Percentiles rank a stretch among this genome's conserved stretches.
Conservation (phyloP, 495 filamentous ascomycete genomes). For the Pyronema domesticum region DNA sequence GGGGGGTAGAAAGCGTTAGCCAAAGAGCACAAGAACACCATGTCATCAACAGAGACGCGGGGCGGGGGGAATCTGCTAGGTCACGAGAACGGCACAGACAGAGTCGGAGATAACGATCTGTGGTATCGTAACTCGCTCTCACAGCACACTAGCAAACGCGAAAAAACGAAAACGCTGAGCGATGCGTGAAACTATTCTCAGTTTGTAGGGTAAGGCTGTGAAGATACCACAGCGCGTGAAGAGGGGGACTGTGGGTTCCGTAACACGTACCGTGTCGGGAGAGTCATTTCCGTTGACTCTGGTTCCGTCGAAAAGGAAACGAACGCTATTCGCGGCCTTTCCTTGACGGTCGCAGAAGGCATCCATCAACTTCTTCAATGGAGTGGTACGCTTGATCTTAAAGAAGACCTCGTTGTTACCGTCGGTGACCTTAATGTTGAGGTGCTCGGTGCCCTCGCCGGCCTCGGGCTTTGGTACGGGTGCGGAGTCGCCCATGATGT, state of each 20-base stretch:
- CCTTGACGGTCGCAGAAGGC: constrained; percentile 96
- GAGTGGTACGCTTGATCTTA: constrained; percentile 97
- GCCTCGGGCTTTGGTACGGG: constrained; percentile 35
- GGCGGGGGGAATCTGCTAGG: too few relatives aligned
- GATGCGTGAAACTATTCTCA: too few relatives aligned
- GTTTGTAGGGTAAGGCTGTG: too few relatives aligned
- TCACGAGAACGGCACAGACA: too few relatives aligned
- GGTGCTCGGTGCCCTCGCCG: constrained; percentile 48
- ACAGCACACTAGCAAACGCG: too few relatives aligned
- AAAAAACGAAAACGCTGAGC: too few relatives aligned
- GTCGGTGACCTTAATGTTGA: constrained; percentile 99
- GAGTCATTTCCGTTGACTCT: constrained; percentile 78
- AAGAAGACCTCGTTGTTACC: constrained; percentile 99
- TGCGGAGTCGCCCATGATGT: constrained; percentile 23
- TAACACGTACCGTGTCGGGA: constrained; percentile 64
- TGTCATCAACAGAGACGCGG: neutral
- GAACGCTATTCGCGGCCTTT: constrained; percentile 63
- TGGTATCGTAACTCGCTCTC: too few relatives aligned
- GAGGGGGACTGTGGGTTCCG: too few relatives aligned
- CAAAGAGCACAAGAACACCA: neutral
- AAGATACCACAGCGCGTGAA: too few relatives aligned
- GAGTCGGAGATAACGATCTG: too few relatives aligned
- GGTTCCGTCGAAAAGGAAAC: constrained; percentile 90
- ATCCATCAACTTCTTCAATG: constrained; percentile 95
- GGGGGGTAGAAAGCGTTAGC: too few relatives aligned